Evolutionary conservation across 257 asterid genomes (phyloP).

Genomic region (Solanum habrochaites): DNA sequence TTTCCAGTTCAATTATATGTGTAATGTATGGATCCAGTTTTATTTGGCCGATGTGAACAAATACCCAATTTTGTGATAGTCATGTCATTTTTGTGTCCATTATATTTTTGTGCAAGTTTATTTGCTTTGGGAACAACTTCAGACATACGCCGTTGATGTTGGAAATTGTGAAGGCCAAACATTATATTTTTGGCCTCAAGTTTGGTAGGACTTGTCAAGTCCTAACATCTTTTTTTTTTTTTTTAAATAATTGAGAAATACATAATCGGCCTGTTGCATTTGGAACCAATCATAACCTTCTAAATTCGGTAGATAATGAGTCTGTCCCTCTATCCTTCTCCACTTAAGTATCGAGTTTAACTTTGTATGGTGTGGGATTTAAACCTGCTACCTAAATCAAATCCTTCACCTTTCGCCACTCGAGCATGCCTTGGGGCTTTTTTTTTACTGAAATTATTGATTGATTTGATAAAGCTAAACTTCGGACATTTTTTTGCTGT

Average conservation of each 20-base stretch:
- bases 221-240: not conserved
- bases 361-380: too few relatives aligned
- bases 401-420: too few relatives aligned
- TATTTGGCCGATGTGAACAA: not conserved
- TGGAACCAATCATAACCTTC: too few relatives aligned
- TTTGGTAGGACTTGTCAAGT: not conserved
- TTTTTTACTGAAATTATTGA: not conserved
- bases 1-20: not conserved
- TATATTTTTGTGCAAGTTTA: not conserved
- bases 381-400: too few relatives aligned
- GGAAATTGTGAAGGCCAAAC: not conserved
- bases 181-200: not conserved
- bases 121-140: not conserved
- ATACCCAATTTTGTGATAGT: not conserved
- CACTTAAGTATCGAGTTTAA: too few relatives aligned
- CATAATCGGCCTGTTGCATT: too few relatives aligned
- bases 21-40: not conserved
- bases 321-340: too few relatives aligned
- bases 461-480: too few relatives aligned
- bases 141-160: not conserved
- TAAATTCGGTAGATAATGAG: too few relatives aligned
- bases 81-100: not conserved
- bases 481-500: too few relatives aligned
- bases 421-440: too few relatives aligned
- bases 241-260: too few relatives aligned